These are phyloP conservation scores for Gonium pectorale DNA, from an alignment of 139 green algal species.

Conservation along the genomic window DNA sequence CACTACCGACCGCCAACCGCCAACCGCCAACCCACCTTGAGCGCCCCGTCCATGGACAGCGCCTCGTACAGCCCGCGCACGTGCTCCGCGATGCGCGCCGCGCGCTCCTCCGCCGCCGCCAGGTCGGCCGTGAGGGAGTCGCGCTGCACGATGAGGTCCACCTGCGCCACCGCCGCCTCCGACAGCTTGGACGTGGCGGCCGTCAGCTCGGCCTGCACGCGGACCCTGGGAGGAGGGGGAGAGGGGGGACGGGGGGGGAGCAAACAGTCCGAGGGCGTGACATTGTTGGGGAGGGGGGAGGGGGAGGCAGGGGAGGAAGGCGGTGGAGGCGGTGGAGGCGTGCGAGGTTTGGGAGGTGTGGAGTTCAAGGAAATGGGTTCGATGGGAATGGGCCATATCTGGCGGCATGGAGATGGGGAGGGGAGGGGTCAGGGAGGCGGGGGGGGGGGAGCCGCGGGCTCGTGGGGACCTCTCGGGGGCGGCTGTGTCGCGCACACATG, in stretches of 20 bases:
- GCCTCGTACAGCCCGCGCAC: slow-evolving; percentile 34
- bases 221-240: neutral
- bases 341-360: no score
- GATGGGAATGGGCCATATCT: no score
- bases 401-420: no score
- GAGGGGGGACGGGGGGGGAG: neutral
- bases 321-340: no score
- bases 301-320: no score
- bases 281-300: neutral
- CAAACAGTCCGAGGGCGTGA: no score
- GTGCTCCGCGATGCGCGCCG: neutral
- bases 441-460: no score
- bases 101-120: slow-evolving; percentile 16
- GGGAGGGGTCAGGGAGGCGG: no score
- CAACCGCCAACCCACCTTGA: neutral
- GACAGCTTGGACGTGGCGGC: slow-evolving; percentile 34
- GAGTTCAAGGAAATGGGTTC: no score
- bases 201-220: slow-evolving; percentile 24
- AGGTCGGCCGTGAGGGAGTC: slow-evolving; percentile 28
- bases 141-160: slow-evolving; percentile 52
- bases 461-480: no score
- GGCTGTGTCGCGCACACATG: no score
- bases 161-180: slow-evolving; percentile 48
- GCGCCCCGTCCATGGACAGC: slow-evolving; percentile 43
- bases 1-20: neutral